Evolutionary conservation across 2,329 filamentous ascomycete species (phyloP), one percentile per base, ranked within the genome.

Genomic region (Fusarium veterinarium): DNA sequence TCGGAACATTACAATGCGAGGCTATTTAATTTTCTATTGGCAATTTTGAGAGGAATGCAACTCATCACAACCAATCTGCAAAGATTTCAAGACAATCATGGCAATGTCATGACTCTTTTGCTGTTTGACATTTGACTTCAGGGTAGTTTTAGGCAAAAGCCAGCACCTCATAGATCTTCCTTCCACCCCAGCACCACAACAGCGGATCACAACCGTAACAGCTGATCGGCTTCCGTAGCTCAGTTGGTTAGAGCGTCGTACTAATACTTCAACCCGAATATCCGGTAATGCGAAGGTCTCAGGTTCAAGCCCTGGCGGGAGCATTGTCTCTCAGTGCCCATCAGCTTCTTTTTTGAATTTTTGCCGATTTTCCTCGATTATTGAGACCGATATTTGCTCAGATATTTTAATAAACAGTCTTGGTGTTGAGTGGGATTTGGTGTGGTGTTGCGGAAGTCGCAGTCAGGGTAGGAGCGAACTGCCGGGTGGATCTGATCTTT

Each of bases 161-260:
- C 2, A 11, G 10, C 12, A 16, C 28, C 6, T 46, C 16, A 11
- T 45, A 62, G 12, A 4, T 3, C 5, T 1, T 12, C 3, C 17
- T 19, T 17, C 16, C 16, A 4, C 3, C 2, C 0, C 23, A 16
- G 25, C 0, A 42, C 20, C 46, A 41, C 52, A 64, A 52, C 57
- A 25, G 60, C 49, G 61, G 55, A 58, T 41, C 31, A 59, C 35
- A 30, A n/a, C 33, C 46, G 56, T 52, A 58, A 30, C 19, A 56
- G 57, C 56, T 71, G 74, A 69, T 75, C 46, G 75, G 75, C 75
- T 77, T 76, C 75, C 75, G 72, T 77, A 77, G 75, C 75, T 77
- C 75, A 77, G 75, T 77, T 77, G 73, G 75, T 77, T 77, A 77
- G 75, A 77, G 75, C 75, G 73, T 77, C 75, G 75, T 77, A 77